phyloP scores from a whole-genome alignment of 169 alveolate genomes.

The Toxoplasma gondii region DNA sequence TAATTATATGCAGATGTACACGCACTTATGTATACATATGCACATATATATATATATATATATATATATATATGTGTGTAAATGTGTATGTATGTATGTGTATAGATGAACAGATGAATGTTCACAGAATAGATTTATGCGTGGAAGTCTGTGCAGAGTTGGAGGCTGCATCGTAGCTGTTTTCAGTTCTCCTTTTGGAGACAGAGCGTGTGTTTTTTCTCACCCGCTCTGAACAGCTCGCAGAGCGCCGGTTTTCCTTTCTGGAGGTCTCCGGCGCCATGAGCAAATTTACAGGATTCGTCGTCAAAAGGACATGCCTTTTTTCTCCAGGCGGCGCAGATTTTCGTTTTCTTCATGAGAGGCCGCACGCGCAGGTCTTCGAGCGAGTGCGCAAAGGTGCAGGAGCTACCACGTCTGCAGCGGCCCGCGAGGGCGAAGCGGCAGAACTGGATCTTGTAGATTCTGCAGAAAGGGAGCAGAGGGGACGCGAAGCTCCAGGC shows the following conservation, averaged over 20 bases:
- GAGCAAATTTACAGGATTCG: constrained; percentile 64
- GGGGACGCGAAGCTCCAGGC: too few species aligned
- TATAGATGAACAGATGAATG: neutral
- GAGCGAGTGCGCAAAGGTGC: constrained; percentile 70
- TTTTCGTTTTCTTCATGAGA: constrained; percentile 65
- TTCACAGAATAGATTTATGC: too few species aligned
- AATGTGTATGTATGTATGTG: neutral
- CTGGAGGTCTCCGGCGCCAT: constrained; percentile 66
- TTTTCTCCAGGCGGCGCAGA: constrained; percentile 28
- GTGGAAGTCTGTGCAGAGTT: neutral
- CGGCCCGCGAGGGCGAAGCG: constrained; percentile 59
- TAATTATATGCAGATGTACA: too few species aligned
- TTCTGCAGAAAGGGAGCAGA: constrained; percentile 34
- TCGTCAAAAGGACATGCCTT: constrained; percentile 21
- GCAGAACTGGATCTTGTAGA: constrained; percentile 67
- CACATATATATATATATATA: too few species aligned
- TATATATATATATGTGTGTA: too few species aligned
- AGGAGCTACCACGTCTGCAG: constrained; percentile 67
- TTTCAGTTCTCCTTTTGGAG: too few species aligned
- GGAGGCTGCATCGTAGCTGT: too few species aligned
- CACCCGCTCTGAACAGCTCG: constrained; percentile 2
- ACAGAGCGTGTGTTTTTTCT: neutral
- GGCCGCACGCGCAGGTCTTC: constrained; percentile 68
- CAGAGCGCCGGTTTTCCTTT: constrained; percentile 18
- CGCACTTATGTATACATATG: neutral